Evolutionary conservation across 257 asterid species (phyloP).

Genomic region (Euphrasia confusa): DNA sequence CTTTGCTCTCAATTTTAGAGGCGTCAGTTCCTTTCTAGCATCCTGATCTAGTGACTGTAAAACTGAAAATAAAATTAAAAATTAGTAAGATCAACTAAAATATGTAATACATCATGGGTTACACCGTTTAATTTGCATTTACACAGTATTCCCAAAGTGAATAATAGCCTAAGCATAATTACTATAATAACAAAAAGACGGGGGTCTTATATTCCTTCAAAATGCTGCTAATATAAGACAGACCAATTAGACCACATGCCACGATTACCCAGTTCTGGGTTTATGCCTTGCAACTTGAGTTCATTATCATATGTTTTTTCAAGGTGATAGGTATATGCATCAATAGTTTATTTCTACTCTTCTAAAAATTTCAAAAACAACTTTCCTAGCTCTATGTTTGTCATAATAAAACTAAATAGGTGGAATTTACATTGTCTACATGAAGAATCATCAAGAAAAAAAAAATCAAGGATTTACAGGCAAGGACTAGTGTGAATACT

Average conservation of each 20-base stretch:
- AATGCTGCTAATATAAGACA: slow-evolving; percentile 2
- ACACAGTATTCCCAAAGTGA: slow-evolving; percentile 1
- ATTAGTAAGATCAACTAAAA: slow-evolving; percentile 25
- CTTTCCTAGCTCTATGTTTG: slow-evolving; percentile 9
- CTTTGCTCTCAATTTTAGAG: slow-evolving; percentile 77
- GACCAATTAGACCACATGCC: slow-evolving; percentile 2
- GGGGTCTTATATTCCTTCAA: slow-evolving; percentile 10
- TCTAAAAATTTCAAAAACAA: neutral
- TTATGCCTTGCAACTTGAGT: slow-evolving; percentile 12
- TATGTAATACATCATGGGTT: slow-evolving; percentile 26
- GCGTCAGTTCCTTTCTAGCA: slow-evolving; percentile 91
- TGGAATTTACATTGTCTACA: slow-evolving; percentile 10
- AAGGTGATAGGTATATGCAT: slow-evolving; percentile 5
- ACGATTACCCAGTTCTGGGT: slow-evolving; percentile 12
- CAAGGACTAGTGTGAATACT: slow-evolving; percentile 26
- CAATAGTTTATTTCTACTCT: neutral
- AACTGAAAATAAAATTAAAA: slow-evolving; percentile 43
- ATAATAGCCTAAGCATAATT: neutral
- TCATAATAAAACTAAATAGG: slow-evolving; percentile 2
- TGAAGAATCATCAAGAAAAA: slow-evolving; percentile 22
- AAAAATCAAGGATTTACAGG: slow-evolving; percentile 18
- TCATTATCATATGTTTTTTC: neutral
- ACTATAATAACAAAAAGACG: slow-evolving; percentile 1
- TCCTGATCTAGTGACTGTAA: slow-evolving; percentile 88
- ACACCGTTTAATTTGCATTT: neutral